Conservation (phyloP, 2,329 filamentous ascomycete species). For the Venturiaceae sp. region DNA sequence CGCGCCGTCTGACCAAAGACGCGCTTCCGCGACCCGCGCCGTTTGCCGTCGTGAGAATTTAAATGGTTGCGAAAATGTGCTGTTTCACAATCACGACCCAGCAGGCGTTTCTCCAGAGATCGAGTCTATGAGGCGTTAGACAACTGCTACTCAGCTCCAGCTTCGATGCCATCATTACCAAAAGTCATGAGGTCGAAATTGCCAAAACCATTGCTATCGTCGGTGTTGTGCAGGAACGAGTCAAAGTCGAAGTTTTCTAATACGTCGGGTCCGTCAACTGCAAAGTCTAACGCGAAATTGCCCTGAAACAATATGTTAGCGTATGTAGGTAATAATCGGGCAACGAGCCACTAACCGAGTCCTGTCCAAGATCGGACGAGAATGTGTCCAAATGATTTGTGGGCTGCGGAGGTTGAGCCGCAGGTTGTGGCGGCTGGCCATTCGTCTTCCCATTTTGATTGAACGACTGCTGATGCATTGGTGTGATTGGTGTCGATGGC, state of each 20-base stretch:
- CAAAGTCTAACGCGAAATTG: constrained; percentile 23
- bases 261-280: constrained; percentile 52
- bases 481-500: constrained; percentile 38
- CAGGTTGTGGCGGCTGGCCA: neutral
- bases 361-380: constrained; percentile 18
- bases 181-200: constrained; percentile 5
- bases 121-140: neutral
- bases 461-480: constrained; percentile 25
- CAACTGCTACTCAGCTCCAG: constrained; percentile 11
- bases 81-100: neutral
- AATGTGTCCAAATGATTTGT: constrained; percentile 10
- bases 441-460: neutral
- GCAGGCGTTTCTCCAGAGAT: neutral
- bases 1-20: neutral
- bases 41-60: neutral
- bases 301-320: constrained; percentile 18
- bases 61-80: neutral
- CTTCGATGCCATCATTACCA: constrained; percentile 18
- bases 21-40: neutral
- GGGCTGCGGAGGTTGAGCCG: neutral
- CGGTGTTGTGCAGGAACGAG: constrained; percentile 50
- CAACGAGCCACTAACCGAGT: neutral
- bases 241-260: constrained; percentile 59
- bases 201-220: constrained; percentile 22
- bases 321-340: constrained; percentile 22